These are phyloP conservation scores for Yamadazyma kanchanaburiensis DNA, from an alignment of 1,139 yeast species.

Conservation along the genomic window DNA sequence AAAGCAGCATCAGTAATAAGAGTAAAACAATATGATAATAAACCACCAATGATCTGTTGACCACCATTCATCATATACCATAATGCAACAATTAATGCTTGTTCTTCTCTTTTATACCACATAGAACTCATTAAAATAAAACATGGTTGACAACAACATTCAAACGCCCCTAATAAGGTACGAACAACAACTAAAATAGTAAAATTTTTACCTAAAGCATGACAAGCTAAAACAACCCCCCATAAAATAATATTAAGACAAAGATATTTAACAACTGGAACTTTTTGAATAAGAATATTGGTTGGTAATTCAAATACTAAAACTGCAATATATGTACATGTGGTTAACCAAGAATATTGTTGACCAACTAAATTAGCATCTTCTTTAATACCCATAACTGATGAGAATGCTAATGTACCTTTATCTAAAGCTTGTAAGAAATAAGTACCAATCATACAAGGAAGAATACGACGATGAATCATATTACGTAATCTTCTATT, in stretches of 20 bases:
- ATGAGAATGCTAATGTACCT: constrained; percentile 42
- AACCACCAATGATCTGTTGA: constrained; percentile 41
- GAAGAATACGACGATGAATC: constrained; percentile 23
- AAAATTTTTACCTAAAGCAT: constrained; percentile 34
- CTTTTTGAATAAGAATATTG: constrained; percentile 33
- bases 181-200: constrained; percentile 40
- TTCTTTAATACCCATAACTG: constrained; percentile 50
- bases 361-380: constrained; percentile 23
- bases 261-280: constrained; percentile 36
- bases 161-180: constrained; percentile 38
- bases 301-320: constrained; percentile 46
- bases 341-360: constrained; percentile 39
- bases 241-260: constrained; percentile 33
- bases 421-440: constrained; percentile 46
- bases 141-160: constrained; percentile 45
- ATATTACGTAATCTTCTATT: constrained; percentile 15
- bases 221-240: constrained; percentile 41
- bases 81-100: constrained; percentile 31
- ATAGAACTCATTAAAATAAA: constrained; percentile 37
- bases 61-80: constrained; percentile 41
- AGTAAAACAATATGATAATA: constrained; percentile 39
- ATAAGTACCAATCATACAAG: constrained; percentile 37
- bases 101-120: constrained; percentile 40
- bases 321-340: constrained; percentile 43
- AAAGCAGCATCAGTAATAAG: constrained; percentile 25